These are phyloP conservation scores for Gossypium rotundifolium DNA, from an alignment of 345 rosid genomes.

Conservation along the genomic window DNA sequence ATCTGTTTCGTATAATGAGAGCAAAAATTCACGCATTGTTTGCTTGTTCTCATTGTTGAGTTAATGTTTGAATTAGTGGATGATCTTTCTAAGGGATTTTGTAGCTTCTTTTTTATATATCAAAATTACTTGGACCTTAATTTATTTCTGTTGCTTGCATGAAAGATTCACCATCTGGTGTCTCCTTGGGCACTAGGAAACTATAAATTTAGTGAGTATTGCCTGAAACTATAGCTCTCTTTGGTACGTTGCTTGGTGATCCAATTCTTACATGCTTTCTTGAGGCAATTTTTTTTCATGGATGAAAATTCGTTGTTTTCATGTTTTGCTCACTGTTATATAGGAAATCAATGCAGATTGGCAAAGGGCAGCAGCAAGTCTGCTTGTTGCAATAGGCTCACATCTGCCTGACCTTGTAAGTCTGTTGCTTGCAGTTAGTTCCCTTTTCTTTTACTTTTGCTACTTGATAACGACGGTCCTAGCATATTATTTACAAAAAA, in stretches of 20 bases:
- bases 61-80: neutral
- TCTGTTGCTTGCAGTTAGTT: conserved; percentile 6
- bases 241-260: neutral
- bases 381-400: conserved; percentile 84
- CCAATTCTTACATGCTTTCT: neutral
- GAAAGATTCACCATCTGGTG: neutral
- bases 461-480: neutral
- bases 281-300: neutral
- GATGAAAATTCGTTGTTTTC: neutral
- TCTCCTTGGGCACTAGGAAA: neutral
- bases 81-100: neutral
- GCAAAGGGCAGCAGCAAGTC: conserved; percentile 85
- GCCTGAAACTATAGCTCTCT: neutral
- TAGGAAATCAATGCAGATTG: conserved; percentile 87
- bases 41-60: neutral
- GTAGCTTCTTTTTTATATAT: neutral
- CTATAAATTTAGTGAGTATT: neutral
- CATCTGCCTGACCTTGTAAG: conserved; percentile 97
- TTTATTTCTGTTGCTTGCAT: neutral
- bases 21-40: neutral
- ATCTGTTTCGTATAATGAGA: neutral
- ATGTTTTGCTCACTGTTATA: conserved; percentile 16
- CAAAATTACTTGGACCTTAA: neutral
- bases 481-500: no score
- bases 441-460: neutral